Conservation (phyloP, 2,329 filamentous ascomycete genomes). For the Cercospora nicotianae region DNA sequence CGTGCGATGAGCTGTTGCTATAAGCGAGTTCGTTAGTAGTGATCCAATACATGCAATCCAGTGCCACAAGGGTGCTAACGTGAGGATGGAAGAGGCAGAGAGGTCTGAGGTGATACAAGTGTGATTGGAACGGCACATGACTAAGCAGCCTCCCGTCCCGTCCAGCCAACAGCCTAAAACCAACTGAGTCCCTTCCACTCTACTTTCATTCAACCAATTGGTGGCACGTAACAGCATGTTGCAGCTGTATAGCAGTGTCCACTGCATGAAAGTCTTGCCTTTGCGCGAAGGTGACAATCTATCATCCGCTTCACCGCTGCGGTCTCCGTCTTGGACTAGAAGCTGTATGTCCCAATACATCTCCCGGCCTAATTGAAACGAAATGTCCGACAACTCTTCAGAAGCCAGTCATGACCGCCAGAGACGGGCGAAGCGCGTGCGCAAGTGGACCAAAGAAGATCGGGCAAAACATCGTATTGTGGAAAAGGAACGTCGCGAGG, state of each 20-base stretch:
- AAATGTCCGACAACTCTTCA: not conserved
- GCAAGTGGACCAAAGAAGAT: slow-evolving; percentile 13
- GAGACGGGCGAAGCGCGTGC: slow-evolving; percentile 10
- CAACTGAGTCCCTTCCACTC: not conserved
- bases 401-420: not conserved
- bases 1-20: not conserved
- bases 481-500: slow-evolving; percentile 22
- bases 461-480: slow-evolving; percentile 20
- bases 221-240: not conserved
- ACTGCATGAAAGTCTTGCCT: not conserved
- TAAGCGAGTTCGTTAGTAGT: not conserved
- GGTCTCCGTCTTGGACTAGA: not conserved
- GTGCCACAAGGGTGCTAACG: not conserved
- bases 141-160: not conserved
- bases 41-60: not conserved
- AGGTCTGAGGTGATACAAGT: not conserved
- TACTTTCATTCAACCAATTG: not conserved
- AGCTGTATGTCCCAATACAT: not conserved
- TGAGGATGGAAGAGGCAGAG: not conserved
- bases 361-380: not conserved
- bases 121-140: not conserved
- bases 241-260: not conserved
- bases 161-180: not conserved
- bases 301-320: not conserved
- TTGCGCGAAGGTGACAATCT: not conserved